A percentile compares a stretch with the other conserved stretches of the same genome.
phyloP scores from a whole-genome alignment of 2,329 filamentous ascomycete species.

The Fusarium graminum region DNA sequence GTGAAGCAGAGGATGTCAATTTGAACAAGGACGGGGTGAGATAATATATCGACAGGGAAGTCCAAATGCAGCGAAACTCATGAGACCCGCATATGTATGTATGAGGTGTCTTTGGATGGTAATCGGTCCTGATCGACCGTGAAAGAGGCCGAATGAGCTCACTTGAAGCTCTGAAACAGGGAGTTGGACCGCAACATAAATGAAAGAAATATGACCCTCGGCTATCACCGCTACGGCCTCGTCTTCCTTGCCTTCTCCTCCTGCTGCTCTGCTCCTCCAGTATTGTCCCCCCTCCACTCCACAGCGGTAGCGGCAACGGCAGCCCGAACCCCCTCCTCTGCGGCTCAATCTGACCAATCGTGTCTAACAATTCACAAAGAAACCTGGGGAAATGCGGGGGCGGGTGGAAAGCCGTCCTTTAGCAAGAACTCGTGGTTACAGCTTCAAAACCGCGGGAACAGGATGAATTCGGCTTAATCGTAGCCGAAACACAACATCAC shows the following conservation, averaged over 20 bases:
- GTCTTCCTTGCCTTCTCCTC: constrained; percentile 18
- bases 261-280: constrained; percentile 18
- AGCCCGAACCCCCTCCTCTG: constrained; percentile 42
- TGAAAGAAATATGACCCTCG: constrained; percentile 32
- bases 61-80: neutral
- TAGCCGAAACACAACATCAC: neutral
- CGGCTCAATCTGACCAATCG: constrained; percentile 35
- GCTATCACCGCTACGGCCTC: constrained; percentile 39
- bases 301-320: constrained; percentile 26
- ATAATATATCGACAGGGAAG: neutral
- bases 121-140: constrained; percentile 1
- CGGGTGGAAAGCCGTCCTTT: constrained; percentile 14
- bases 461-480: constrained; percentile 15
- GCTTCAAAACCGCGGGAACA: constrained; percentile 13
- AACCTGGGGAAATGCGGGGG: constrained; percentile 50
- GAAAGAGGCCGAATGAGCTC: constrained; percentile 2
- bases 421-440: neutral
- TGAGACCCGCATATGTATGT: neutral
- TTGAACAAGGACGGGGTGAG: neutral
- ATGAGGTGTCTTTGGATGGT: neutral
- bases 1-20: neutral
- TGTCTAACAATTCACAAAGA: constrained; percentile 6
- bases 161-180: constrained; percentile 6
- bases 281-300: constrained; percentile 29
- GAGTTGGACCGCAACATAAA: neutral